These are phyloP conservation scores for Penicillium maclennaniae DNA, from an alignment of 495 filamentous ascomycete genomes.

Conservation along the genomic window DNA sequence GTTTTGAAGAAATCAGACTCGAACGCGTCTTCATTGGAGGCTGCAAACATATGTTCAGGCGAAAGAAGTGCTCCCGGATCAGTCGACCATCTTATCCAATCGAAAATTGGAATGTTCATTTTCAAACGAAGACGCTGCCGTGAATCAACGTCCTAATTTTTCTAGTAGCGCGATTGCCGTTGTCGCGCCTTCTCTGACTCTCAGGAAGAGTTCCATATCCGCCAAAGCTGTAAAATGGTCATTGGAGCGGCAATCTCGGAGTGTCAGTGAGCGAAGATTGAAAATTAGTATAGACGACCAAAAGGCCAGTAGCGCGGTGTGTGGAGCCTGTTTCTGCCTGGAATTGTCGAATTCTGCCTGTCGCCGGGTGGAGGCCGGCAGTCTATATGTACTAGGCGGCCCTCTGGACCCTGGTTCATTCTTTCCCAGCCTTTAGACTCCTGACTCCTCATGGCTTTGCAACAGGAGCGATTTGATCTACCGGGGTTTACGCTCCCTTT, in stretches of 20 bases:
- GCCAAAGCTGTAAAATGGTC: no score
- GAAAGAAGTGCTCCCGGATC: no score
- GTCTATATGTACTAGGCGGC: background rate
- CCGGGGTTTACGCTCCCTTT: constrained; percentile 1
- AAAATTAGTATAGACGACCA: background rate
- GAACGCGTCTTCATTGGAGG: no score
- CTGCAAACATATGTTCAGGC: no score
- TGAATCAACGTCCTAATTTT: no score
- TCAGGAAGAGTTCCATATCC: background rate
- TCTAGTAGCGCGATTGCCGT: background rate
- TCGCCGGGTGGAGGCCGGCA: background rate
- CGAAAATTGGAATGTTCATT: no score
- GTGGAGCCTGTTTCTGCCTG: background rate
- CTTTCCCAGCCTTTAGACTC: background rate
- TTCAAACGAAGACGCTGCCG: no score
- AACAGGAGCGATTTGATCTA: background rate
- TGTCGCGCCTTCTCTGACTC: no score
- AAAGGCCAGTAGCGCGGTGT: background rate
- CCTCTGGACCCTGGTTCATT: background rate
- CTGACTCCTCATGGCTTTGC: background rate
- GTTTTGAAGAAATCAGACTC: no score
- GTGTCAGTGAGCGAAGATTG: background rate
- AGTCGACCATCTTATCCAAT: no score
- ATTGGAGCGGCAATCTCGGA: background rate
- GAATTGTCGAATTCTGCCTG: background rate